Conservation (phyloP, 352 stramenopile species). For the Sclerospora graminicola region DNA sequence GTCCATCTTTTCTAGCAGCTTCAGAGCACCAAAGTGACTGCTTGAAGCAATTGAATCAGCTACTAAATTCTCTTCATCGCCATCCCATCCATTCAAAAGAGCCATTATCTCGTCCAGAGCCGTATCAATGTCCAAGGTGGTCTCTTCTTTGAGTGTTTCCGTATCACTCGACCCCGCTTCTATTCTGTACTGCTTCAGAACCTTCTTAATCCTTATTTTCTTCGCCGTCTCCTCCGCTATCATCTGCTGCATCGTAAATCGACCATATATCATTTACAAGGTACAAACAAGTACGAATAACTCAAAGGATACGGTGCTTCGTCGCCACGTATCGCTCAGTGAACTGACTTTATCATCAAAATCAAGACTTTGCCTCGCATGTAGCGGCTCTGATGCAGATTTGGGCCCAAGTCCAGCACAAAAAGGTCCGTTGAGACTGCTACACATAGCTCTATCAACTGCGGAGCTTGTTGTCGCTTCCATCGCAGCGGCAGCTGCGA, state of each 20-base stretch:
- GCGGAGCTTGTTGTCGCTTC: not conserved
- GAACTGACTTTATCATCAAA: conserved; percentile 22
- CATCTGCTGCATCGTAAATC: conserved; percentile 13
- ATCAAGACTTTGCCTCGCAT: conserved; percentile 38
- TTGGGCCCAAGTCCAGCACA: conserved; percentile 21
- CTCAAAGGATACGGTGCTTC: too few species aligned
- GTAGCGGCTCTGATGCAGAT: conserved; percentile 26
- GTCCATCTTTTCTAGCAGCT: conserved; percentile 62
- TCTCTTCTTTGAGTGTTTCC: not conserved
- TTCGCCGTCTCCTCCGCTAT: conserved; percentile 21
- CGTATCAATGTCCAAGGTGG: conserved; percentile 17
- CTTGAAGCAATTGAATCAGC: not conserved
- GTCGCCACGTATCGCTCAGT: too few species aligned
- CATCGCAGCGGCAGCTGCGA: conserved; percentile 4
- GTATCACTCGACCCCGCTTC: conserved; percentile 16
- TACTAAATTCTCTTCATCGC: conserved; percentile 23
- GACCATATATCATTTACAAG: too few species aligned
- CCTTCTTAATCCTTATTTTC: conserved; percentile 40
- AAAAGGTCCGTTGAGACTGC: conserved; percentile 62
- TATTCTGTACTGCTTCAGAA: conserved; percentile 60
- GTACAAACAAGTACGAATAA: too few species aligned
- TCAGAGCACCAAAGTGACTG: conserved; percentile 47
- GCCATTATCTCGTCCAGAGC: conserved; percentile 41
- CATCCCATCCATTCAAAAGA: conserved; percentile 21
- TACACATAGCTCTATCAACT: conserved; percentile 21